Evolutionary conservation across 2,329 filamentous ascomycete species (phyloP).

Genomic region (Massarina eburnea): DNA sequence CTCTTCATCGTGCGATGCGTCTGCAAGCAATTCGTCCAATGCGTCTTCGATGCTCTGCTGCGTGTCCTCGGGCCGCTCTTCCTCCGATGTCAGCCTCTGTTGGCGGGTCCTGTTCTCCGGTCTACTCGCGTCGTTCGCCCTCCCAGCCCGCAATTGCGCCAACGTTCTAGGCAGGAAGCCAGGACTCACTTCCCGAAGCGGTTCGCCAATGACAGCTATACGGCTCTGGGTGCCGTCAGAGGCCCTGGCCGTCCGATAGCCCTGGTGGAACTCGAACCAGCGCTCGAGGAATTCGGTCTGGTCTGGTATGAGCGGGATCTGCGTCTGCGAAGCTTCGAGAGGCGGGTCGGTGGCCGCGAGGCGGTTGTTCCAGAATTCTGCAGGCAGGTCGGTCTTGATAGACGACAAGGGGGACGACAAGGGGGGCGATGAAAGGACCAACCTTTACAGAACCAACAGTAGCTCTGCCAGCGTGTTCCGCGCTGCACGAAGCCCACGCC

Average conservation of each 20-base stretch:
- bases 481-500: conserved; percentile 53
- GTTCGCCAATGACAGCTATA: conserved; percentile 51
- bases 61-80: conserved; percentile 22
- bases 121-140: conserved; percentile 30
- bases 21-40: conserved; percentile 36
- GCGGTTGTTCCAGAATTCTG: conserved; percentile 53
- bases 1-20: conserved; percentile 23
- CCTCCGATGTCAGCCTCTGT: conserved; percentile 23
- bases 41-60: conserved; percentile 38
- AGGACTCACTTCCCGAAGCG: conserved; percentile 49
- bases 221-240: conserved; percentile 49
- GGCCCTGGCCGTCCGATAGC: conserved; percentile 44
- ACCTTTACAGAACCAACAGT: conserved; percentile 55
- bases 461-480: conserved; percentile 53
- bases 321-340: conserved; percentile 47
- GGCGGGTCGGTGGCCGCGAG: conserved; percentile 46
- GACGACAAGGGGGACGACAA: background rate
- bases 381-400: background rate
- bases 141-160: conserved; percentile 45
- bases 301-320: conserved; percentile 51
- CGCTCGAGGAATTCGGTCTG: conserved; percentile 49
- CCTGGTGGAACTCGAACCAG: conserved; percentile 55
- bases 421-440: background rate
- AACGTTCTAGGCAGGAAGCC: conserved; percentile 51
- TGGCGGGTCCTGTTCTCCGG: conserved; percentile 32